Conservation (phyloP, 2,329 filamentous ascomycete species). For the Beauveria rudraprayagi region DNA sequence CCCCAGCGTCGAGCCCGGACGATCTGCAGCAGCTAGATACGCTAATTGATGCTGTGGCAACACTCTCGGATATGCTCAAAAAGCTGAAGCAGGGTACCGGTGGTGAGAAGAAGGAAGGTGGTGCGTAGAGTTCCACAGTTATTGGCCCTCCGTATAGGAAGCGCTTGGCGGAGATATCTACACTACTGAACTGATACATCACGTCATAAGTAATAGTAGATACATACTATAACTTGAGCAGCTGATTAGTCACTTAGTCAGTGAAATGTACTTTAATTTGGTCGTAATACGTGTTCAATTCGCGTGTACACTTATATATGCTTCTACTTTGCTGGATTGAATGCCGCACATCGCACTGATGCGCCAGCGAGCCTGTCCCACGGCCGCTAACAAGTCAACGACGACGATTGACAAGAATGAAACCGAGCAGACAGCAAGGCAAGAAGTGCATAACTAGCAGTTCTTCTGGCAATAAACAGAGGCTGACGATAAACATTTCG, state of each 20-base stretch:
- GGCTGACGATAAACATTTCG: no score
- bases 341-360: no score
- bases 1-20: background rate
- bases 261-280: background rate
- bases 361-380: no score
- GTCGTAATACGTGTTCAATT: background rate
- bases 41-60: background rate
- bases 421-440: no score
- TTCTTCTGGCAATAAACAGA: no score
- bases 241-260: background rate
- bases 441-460: no score
- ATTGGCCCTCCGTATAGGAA: background rate
- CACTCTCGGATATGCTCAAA: background rate
- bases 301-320: background rate
- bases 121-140: background rate
- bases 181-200: background rate
- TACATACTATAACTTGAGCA: background rate
- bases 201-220: background rate
- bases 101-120: background rate
- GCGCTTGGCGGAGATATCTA: background rate
- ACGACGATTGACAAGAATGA: no score
- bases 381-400: no score
- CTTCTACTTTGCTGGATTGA: background rate
- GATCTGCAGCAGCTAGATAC: background rate
- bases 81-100: background rate